These are phyloP conservation scores for Pichia deserticola DNA, from an alignment of 805 yeast genomes.

Conservation along the genomic window DNA sequence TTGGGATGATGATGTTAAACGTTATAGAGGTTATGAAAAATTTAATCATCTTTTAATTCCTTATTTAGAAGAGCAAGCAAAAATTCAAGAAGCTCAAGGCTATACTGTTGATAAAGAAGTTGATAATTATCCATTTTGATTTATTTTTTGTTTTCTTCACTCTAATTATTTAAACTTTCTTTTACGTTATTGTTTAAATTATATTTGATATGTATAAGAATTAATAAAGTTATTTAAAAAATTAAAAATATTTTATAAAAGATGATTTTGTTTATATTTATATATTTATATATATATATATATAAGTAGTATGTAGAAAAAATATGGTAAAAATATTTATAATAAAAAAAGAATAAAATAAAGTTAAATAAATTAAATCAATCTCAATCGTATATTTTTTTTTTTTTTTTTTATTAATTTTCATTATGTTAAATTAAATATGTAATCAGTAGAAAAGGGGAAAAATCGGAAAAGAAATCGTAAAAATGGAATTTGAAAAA, in stretches of 20 bases:
- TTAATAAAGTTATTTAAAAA: too few relatives aligned
- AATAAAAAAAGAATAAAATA: too few relatives aligned
- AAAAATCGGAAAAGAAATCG: neutral
- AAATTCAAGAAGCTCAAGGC: constrained; percentile 41
- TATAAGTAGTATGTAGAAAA: too few relatives aligned
- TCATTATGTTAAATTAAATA: too few relatives aligned
- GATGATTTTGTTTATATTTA: too few relatives aligned
- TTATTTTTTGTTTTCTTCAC: neutral
- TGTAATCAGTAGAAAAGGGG: neutral
- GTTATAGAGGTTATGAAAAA: constrained; percentile 50
- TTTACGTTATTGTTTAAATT: neutral
- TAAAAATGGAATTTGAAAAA: neutral
- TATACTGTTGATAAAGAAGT: constrained; percentile 34
- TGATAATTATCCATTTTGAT: constrained; percentile 35
- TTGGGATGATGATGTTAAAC: constrained; percentile 55
- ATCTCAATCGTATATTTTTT: too few relatives aligned
- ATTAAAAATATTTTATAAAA: too few relatives aligned
- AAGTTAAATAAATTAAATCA: too few relatives aligned
- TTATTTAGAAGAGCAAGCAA: constrained; percentile 41
- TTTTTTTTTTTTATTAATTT: too few relatives aligned
- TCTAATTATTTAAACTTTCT: neutral
- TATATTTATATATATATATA: too few relatives aligned
- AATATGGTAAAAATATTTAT: too few relatives aligned
- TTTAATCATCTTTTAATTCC: constrained; percentile 49
- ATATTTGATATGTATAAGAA: too few relatives aligned